These are phyloP conservation scores for Cyphellophora europaea DNA, from an alignment of 2,329 filamentous ascomycete species.

Conservation along the genomic window DNA sequence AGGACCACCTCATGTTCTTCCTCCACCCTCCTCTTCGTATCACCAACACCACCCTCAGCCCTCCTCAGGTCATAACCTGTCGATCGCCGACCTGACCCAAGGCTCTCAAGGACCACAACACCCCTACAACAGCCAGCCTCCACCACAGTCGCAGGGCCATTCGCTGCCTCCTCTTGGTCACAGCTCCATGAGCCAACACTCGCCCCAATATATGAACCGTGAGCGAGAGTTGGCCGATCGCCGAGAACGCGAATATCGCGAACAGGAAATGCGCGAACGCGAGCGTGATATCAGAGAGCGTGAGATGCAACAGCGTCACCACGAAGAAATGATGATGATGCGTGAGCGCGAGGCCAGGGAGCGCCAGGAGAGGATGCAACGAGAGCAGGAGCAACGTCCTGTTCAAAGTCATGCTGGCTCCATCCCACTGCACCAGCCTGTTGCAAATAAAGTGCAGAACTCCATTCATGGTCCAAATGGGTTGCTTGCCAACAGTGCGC, in stretches of 20 bases:
- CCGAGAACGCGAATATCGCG: constrained; percentile 45
- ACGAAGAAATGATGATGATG: constrained; percentile 43
- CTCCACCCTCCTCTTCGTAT: constrained; percentile 16
- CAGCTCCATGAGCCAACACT: constrained; percentile 16
- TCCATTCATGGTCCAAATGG: constrained; percentile 90
- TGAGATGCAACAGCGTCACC: constrained; percentile 37
- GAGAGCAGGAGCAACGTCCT: constrained; percentile 60
- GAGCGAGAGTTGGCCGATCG: constrained; percentile 34
- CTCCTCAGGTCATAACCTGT: constrained; percentile 33
- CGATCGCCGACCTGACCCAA: constrained; percentile 38
- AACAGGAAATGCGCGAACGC: constrained; percentile 46
- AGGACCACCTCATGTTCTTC: constrained; percentile 16
- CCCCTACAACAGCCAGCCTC: constrained; percentile 32
- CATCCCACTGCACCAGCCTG: constrained; percentile 87
- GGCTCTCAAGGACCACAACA: constrained; percentile 29
- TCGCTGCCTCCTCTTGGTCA: constrained; percentile 10
- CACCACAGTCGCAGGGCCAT: constrained; percentile 16
- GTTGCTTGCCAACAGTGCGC: constrained; percentile 60
- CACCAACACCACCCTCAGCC: constrained; percentile 27
- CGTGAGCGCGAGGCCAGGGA: constrained; percentile 30
- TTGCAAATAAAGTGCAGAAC: constrained; percentile 68
- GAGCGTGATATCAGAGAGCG: constrained; percentile 50
- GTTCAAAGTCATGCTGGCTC: constrained; percentile 84
- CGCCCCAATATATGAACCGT: constrained; percentile 16
- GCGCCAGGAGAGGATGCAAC: constrained; percentile 49